phyloP scores from a whole-genome alignment of 176 grass and related monocot species.

The Ananas comosus region DNA sequence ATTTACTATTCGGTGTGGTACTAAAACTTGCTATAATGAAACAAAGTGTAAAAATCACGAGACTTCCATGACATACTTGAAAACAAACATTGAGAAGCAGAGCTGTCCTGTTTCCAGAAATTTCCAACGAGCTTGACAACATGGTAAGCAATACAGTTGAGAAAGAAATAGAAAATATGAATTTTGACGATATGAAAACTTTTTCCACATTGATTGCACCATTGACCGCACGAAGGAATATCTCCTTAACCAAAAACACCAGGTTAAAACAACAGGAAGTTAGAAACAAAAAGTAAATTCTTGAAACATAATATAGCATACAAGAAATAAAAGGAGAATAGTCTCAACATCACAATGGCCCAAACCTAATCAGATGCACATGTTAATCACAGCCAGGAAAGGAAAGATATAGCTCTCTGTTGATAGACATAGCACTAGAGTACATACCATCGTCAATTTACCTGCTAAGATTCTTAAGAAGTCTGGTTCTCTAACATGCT shows the following conservation, averaged over 20 bases:
- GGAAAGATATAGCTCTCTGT: not conserved
- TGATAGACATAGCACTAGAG: not conserved
- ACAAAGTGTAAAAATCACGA: too few relatives aligned
- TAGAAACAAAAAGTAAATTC: not conserved
- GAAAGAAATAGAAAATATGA: too few relatives aligned
- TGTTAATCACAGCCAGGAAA: not conserved
- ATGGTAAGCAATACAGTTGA: too few relatives aligned
- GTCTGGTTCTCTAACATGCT: not conserved
- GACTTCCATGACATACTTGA: too few relatives aligned
- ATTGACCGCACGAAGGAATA: not conserved
- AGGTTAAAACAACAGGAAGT: not conserved
- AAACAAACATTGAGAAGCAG: too few relatives aligned
- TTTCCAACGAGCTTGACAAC: too few relatives aligned
- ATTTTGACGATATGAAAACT: too few relatives aligned
- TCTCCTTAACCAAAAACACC: not conserved
- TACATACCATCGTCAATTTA: not conserved
- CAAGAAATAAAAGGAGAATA: not conserved
- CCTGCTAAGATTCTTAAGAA: not conserved
- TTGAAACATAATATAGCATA: not conserved
- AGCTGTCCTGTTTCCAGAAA: too few relatives aligned
- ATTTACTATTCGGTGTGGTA: too few relatives aligned
- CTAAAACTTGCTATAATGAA: too few relatives aligned
- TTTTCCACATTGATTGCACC: not conserved
- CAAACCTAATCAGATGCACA: not conserved
- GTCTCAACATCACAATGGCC: not conserved